Evolutionary conservation across 2,329 filamentous ascomycete species (phyloP), one percentile per base, ranked within the genome.

Genomic region (Sclerotinia minor): DNA sequence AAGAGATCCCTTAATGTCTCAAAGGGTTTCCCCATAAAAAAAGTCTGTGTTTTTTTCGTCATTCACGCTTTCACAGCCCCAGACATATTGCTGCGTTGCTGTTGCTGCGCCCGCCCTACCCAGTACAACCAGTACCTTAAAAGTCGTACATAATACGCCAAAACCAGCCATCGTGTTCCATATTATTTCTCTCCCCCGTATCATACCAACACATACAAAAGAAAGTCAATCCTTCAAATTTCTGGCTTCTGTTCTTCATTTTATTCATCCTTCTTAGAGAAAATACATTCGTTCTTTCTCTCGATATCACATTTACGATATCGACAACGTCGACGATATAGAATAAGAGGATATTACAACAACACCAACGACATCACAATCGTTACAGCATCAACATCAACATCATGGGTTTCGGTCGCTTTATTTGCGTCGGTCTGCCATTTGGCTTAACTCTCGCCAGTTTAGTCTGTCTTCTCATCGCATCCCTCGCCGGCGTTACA

Each of bases 381-480:
- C 64, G 17, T 58, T 58, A 35, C 29, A 44, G 2, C 50, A 41
- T 58, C 74, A 82, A 82, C 29, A 71, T 32, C 29, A 32, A 35
- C 35, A 45, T 50, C 59, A 91, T 91, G 89, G 88, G 87, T 71
- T 83, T 86, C 76, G 94, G 92, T 73, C 87, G 94, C 77, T 87
- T 94, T 75, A 82, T 91, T 78, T 97, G 93, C 81, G 95, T 98
- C 80, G 86, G 91, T 80, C 83, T 93, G 82, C 94, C 94, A 69
- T 93, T 97, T 80, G 83, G 87, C 72, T 85, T 97, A 76, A 94
- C 92, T 26, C 81, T 95, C 74, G 90, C 85, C 71, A 89, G 91
- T 69, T 83, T 97, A 75, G 81, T 95, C 75, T 90, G 90, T 73
- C 79, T 89, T 71, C 79, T 88, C 70, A 81, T 88, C 58, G 85